Evolutionary conservation across 148 eudicot genomes (phyloP).

Genomic region (Nepenthes mirabilis): DNA sequence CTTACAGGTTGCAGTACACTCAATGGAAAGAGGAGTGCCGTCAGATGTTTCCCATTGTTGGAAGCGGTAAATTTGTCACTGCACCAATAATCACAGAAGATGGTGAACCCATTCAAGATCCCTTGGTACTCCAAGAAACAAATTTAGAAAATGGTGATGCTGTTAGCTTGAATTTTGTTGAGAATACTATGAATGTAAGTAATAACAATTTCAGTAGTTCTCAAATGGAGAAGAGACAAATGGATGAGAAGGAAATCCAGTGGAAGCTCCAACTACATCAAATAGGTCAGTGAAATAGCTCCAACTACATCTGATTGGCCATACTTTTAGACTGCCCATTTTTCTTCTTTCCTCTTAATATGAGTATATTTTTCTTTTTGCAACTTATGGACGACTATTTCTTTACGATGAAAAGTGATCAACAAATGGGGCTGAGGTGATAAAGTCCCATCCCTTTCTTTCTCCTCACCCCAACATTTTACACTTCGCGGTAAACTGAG

Average conservation of each 20-base stretch:
- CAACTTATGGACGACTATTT: no score
- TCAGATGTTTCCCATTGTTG: constrained; percentile 70
- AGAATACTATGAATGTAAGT: background rate
- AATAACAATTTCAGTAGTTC: constrained; percentile 5
- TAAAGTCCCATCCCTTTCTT: no score
- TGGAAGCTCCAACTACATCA: constrained; percentile 97
- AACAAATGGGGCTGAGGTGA: no score
- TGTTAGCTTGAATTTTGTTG: constrained; percentile 5
- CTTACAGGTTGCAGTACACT: constrained; percentile 56
- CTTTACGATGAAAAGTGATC: no score
- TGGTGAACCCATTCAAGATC: constrained; percentile 75
- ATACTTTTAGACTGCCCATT: no score
- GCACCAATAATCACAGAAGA: constrained; percentile 74
- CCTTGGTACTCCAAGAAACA: constrained; percentile 67
- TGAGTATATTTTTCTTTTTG: no score
- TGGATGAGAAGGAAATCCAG: constrained; percentile 57
- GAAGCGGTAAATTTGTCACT: constrained; percentile 82
- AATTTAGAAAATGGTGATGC: constrained; percentile 28
- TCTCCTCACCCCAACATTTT: no score
- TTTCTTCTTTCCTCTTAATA: no score
- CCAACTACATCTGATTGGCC: no score
- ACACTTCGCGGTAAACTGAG: no score
- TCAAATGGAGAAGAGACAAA: constrained; percentile 4
- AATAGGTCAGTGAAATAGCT: constrained; percentile 57
- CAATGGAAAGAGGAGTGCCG: constrained; percentile 73